A percentile compares a stretch with the other conserved stretches of the same genome.
Evolutionary conservation across 2,329 filamentous ascomycete genomes (phyloP).

Genomic region (Rhynchosporium graminicola): DNA sequence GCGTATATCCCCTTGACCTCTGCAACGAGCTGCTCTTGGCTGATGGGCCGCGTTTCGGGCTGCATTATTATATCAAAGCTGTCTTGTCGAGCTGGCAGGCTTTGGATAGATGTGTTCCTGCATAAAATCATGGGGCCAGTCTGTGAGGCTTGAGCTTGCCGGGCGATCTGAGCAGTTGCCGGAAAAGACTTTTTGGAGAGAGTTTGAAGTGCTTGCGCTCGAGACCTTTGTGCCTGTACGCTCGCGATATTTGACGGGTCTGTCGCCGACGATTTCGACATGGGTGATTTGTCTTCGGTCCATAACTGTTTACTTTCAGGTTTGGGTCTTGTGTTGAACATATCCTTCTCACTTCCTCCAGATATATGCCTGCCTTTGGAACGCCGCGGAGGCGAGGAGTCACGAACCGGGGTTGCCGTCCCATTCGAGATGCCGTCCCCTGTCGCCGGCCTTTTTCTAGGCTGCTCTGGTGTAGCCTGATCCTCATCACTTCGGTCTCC

Average conservation of each 20-base stretch:
- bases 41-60: slow-evolving; percentile 48
- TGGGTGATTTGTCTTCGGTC: slow-evolving; percentile 31
- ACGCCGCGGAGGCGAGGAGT: slow-evolving; percentile 31
- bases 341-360: slow-evolving; percentile 24
- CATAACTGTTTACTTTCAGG: slow-evolving; percentile 33
- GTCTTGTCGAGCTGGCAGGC: slow-evolving; percentile 55
- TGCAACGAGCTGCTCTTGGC: slow-evolving; percentile 37
- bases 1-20: slow-evolving; percentile 63
- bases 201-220: slow-evolving; percentile 27
- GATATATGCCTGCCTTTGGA: slow-evolving; percentile 32
- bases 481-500: slow-evolving; percentile 27
- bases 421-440: slow-evolving; percentile 38
- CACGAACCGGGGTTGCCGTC: slow-evolving; percentile 31
- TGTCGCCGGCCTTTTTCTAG: slow-evolving; percentile 34
- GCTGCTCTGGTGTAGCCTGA: slow-evolving; percentile 24
- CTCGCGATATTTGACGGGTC: slow-evolving; percentile 38
- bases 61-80: slow-evolving; percentile 52
- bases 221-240: slow-evolving; percentile 28
- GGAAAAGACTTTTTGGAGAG: slow-evolving; percentile 24
- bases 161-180: slow-evolving; percentile 11
- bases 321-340: slow-evolving; percentile 26
- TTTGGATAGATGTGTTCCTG: slow-evolving; percentile 44
- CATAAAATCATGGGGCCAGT: slow-evolving; percentile 55
- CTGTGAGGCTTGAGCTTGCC: slow-evolving; percentile 37
- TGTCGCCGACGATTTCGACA: slow-evolving; percentile 26